Evolutionary conservation across 1,139 yeast genomes (phyloP), one percentile per base, ranked within the genome.

Genomic region (Meyerozyma elateridarum): DNA sequence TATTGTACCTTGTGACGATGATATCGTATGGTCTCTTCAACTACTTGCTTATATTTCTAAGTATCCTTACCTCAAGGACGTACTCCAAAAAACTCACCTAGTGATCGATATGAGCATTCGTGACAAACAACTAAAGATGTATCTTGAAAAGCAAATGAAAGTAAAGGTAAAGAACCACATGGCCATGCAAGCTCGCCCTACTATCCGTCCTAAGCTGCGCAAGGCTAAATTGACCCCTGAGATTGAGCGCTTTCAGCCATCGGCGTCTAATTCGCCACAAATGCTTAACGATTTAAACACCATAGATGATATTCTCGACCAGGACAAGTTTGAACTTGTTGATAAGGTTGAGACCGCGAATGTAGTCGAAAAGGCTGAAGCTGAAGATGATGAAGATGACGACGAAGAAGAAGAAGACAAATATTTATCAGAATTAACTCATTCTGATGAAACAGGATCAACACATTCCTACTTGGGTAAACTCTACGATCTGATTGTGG

Each of bases 1-100:
- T 15, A 73, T 88, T 12, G 73, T 87, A 8, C 96, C 96, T 1
- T 73, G 87, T 39, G 95, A 85, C 41, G 96, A 89, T 51, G 98
- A 91, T 52, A 85, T 91, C 18, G 79, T 87, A 21, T 88, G 96
- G 96, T 83, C 95, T 5, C 66, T 91, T 34, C 97, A 91, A 56
- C 68, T 91, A 20, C 60, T 91, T 35, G 97, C 97, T 13, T 91
- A 88, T 55, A 85, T 89, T 31, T 87, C 97, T 7, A 91, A 91
- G 54, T 89, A 89, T 51, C 83, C 96, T 1, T 73, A 79, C 38
- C 64, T 89, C 52, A 84, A 89, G 48, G 80, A 79, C 31, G 69
- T 70, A 25, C 64, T 91, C 34, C 94, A 88, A 44, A 73, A 73
- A 33, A 79, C 95, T 4, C 85, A 83, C 53, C 56, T 74, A 34